phyloP scores from a whole-genome alignment of 1,139 yeast genomes.

The Taphrina populina region DNA sequence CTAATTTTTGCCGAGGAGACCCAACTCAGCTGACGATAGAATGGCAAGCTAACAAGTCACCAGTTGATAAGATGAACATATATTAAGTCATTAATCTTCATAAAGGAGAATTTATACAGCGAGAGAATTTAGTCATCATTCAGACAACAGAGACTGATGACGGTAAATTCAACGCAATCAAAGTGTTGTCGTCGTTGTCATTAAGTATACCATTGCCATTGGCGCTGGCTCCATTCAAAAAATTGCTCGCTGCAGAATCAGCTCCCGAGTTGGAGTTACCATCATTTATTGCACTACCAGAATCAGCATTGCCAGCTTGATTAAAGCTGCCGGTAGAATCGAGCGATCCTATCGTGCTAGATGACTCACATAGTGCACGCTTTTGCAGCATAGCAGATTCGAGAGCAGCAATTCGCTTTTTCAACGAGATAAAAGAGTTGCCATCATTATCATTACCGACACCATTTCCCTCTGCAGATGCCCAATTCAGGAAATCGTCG shows the following conservation, averaged over 20 bases:
- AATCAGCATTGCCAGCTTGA: slow-evolving; percentile 23
- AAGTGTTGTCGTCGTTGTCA: slow-evolving; percentile 15
- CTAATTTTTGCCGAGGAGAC: too few species aligned
- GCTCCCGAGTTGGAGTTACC: slow-evolving; percentile 18
- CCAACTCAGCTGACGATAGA: too few species aligned
- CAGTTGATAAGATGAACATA: too few species aligned
- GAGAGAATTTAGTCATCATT: too few species aligned
- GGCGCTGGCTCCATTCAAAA: slow-evolving; percentile 13
- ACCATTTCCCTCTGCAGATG: slow-evolving; percentile 5
- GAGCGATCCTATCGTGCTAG: slow-evolving; percentile 1
- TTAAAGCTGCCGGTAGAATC: background rate
- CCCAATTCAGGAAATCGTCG: background rate
- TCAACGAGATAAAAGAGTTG: background rate
- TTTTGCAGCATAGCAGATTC: background rate
- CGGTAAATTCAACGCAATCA: too few species aligned
- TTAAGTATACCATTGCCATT: slow-evolving; percentile 2
- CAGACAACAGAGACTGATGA: too few species aligned
- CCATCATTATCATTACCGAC: slow-evolving; percentile 10
- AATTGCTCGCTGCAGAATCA: background rate
- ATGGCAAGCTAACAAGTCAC: too few species aligned
- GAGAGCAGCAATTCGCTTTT: slow-evolving; percentile 2
- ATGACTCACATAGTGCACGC: slow-evolving; percentile 12
- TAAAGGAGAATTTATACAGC: too few species aligned
- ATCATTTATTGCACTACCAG: slow-evolving; percentile 8
- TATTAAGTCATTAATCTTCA: too few species aligned